phyloP scores from a whole-genome alignment of 106 monocot species.

The Xerophyta viscosa region DNA sequence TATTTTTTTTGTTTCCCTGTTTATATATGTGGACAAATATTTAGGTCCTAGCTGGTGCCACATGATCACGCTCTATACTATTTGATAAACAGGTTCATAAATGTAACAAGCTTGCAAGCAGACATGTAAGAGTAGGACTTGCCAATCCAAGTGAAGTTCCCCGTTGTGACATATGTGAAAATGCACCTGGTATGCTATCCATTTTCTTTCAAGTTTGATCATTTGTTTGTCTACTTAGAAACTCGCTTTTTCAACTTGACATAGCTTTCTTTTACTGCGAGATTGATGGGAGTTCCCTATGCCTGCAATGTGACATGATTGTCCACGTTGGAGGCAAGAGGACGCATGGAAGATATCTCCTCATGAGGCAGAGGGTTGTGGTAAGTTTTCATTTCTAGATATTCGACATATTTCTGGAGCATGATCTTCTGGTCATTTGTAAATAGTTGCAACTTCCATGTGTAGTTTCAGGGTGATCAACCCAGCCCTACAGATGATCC shows the following conservation, averaged over 20 bases:
- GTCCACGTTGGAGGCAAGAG: constrained; percentile 97
- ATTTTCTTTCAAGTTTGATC: not conserved
- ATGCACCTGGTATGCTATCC: constrained; percentile 55
- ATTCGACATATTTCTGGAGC: not conserved
- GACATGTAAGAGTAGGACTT: constrained; percentile 91
- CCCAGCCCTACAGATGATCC: constrained; percentile 31
- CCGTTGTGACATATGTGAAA: constrained; percentile 92
- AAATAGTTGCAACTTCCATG: not conserved
- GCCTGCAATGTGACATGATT: constrained; percentile 94
- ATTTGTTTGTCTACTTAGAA: constrained; percentile 1
- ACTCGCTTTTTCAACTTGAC: constrained; percentile 3
- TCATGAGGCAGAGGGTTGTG: constrained; percentile 81
- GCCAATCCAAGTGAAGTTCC: constrained; percentile 72
- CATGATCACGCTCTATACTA: not conserved
- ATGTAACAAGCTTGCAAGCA: constrained; percentile 96
- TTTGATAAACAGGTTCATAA: constrained; percentile 56
- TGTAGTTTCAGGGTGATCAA: constrained; percentile 83
- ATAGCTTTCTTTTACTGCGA: constrained; percentile 95
- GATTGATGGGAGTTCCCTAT: constrained; percentile 96
- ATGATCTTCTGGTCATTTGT: not conserved
- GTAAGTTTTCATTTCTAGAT: constrained; percentile 19
- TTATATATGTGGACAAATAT: not conserved
- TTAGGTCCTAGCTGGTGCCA: no score
- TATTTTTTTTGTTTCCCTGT: no score
- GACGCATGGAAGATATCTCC: constrained; percentile 85